Evolutionary conservation across 345 rosid genomes (phyloP), one percentile per base, ranked within the genome.

Genomic region (Aquilaria yunnanensis): DNA sequence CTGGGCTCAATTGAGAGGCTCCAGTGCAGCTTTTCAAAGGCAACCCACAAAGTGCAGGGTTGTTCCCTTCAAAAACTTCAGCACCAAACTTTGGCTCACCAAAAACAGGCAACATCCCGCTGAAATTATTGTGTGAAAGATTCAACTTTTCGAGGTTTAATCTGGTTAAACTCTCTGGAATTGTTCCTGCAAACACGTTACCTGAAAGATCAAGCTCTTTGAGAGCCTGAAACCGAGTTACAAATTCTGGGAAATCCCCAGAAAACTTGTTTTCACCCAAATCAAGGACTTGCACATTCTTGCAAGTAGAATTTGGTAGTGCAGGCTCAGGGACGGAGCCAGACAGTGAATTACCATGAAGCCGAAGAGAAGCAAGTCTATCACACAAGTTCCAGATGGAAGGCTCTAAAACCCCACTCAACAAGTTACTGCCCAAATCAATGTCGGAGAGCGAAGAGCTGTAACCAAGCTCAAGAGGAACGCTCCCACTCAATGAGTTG

Each of bases 401-500:
- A 37, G 97, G 92, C n/a, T 88, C 81, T 12, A 90, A 70, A 57
- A n/a, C 79, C 32, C 92, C 97, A 67, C 60, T 70, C 54, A 90
- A 31, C 54, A 47, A 16, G 70, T 90, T 90, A 23, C 61, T 68
- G 49, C 92, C 75, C 77, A 90, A 72, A 78, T 90, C 96, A 72
- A 90, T 63, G 50, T 82, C 83, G 60, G 90, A 66, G 10, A 90
- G 83, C 16, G 96, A 79, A 70, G 96, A 74, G 77, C 84, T 71
- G 68, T 90, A 90, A 52, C 96, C 97, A 51, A 90, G 87, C 88
- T 90, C 97, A 23, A 85, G 81, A 62, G 97, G 97, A 67, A 90
- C 67, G 33, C 80, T 72, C 16, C 96, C 96, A 47, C 65, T 79
- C 11, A 90, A 77, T 6, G 86, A 78, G 47, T 90, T 90, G 69